Evolutionary conservation across 192 early-diverging fungal species (phyloP).

Genomic region (Coemansia sp.): DNA sequence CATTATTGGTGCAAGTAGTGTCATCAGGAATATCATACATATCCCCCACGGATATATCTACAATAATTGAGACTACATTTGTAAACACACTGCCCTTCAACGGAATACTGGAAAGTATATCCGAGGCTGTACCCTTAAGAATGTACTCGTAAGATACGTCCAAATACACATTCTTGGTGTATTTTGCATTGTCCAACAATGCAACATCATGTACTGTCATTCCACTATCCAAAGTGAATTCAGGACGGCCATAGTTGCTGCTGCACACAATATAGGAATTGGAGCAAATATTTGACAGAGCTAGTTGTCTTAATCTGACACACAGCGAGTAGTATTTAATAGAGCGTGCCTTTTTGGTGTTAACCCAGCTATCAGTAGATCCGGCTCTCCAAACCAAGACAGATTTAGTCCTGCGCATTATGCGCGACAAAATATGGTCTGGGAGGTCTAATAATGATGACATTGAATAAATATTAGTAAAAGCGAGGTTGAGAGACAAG

Average conservation of each 20-base stretch:
- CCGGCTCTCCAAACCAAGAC: not conserved
- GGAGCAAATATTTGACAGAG: not conserved
- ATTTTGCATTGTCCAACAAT: not conserved
- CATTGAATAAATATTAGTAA: not conserved
- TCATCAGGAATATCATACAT: not conserved
- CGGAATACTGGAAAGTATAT: not conserved
- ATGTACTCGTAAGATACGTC: slow-evolving; percentile 1
- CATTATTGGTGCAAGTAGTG: not conserved
- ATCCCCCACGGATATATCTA: not conserved
- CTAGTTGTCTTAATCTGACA: not conserved
- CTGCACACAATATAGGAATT: not conserved
- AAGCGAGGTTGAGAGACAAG: not conserved
- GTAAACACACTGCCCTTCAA: not conserved
- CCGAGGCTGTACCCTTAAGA: not conserved
- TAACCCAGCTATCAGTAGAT: not conserved
- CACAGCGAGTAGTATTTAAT: not conserved
- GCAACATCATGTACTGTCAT: not conserved
- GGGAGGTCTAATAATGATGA: not conserved
- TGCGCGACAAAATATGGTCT: not conserved
- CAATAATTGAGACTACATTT: not conserved
- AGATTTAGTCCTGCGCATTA: not conserved
- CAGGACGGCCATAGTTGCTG: not conserved
- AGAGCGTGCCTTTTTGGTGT: not conserved
- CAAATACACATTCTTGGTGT: not conserved
- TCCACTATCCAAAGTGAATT: not conserved